Evolutionary conservation across 2,329 filamentous ascomycete species (phyloP).

Genomic region (Cladobotryum mycophilum): DNA sequence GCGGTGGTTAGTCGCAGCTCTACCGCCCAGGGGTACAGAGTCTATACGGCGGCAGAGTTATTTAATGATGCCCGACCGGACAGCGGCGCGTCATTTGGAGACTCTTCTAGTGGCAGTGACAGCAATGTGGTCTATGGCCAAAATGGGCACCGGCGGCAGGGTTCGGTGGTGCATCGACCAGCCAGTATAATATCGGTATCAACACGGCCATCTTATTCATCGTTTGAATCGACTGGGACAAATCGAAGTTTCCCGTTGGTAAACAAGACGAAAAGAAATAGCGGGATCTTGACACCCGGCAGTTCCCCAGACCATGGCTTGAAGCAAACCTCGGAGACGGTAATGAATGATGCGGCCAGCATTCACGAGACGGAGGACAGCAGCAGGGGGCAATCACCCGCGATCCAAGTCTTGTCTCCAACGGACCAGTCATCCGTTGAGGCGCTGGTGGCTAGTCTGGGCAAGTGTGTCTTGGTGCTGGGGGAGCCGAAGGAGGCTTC

Average conservation of each 20-base stretch:
- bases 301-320: conserved; percentile 45
- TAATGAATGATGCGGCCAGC: conserved; percentile 43
- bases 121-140: conserved; percentile 14
- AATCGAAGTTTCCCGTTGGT: conserved; percentile 58
- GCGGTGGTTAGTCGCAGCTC: conserved; percentile 31
- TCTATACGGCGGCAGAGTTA: conserved; percentile 16
- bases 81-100: conserved; percentile 22
- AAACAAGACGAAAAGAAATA: conserved; percentile 42
- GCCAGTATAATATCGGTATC: conserved; percentile 33
- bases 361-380: conserved; percentile 31
- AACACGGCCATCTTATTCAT: conserved; percentile 48
- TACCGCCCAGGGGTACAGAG: conserved; percentile 16
- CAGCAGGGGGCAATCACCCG: conserved; percentile 28
- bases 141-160: conserved; percentile 19
- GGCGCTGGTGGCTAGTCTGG: conserved; percentile 52
- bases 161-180: conserved; percentile 38
- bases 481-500: conserved; percentile 48
- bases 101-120: conserved; percentile 20
- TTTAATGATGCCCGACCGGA: conserved; percentile 16
- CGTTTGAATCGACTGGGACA: conserved; percentile 52
- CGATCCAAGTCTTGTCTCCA: conserved; percentile 41
- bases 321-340: conserved; percentile 39
- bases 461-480: conserved; percentile 53
- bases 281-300: conserved; percentile 41
- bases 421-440: conserved; percentile 58